These are phyloP conservation scores for Elongisporangium prolatum DNA, from an alignment of 352 stramenopile genomes.

Conservation along the genomic window DNA sequence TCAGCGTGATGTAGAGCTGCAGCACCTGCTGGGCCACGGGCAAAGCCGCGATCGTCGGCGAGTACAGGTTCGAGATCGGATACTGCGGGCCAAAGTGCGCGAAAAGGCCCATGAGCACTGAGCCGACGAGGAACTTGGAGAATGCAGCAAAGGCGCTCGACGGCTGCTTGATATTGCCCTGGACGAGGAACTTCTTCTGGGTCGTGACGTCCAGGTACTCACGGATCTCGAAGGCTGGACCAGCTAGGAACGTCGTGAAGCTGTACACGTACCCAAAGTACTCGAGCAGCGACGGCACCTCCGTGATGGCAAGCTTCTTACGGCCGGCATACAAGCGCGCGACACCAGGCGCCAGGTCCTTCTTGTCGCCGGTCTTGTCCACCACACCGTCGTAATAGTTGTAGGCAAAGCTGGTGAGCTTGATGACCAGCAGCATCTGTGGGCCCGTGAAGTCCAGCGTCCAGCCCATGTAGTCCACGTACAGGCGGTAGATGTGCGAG, in stretches of 20 bases:
- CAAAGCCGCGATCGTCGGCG: slow-evolving; percentile 33
- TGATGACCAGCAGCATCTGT: slow-evolving; percentile 96
- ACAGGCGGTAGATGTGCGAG: slow-evolving; percentile 93
- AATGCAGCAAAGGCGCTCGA: slow-evolving; percentile 71
- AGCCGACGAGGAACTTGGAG: slow-evolving; percentile 71
- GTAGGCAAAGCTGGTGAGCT: slow-evolving; percentile 97
- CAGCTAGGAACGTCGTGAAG: slow-evolving; percentile 94
- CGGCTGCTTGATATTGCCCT: slow-evolving; percentile 38
- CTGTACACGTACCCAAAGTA: slow-evolving; percentile 97
- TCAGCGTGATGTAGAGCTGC: slow-evolving; percentile 89
- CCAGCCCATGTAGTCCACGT: slow-evolving; percentile 95
- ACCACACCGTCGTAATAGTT: slow-evolving; percentile 95
- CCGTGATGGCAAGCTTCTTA: slow-evolving; percentile 60
- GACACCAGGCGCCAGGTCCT: slow-evolving; percentile 10
- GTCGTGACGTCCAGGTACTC: slow-evolving; percentile 87
- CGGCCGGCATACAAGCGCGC: slow-evolving; percentile 27
- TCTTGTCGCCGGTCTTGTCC: slow-evolving; percentile 38
- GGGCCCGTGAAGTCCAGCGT: slow-evolving; percentile 81
- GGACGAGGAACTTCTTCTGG: slow-evolving; percentile 48
- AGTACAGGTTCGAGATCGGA: slow-evolving; percentile 47
- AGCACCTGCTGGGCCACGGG: slow-evolving; percentile 57
- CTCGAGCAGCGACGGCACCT: slow-evolving; percentile 90
- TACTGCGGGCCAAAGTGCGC: slow-evolving; percentile 43
- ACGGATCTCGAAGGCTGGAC: slow-evolving; percentile 93
- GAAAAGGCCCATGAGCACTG: slow-evolving; percentile 53